phyloP scores from a whole-genome alignment of 148 eudicot genomes.

The Vaccinium corymbosum region DNA sequence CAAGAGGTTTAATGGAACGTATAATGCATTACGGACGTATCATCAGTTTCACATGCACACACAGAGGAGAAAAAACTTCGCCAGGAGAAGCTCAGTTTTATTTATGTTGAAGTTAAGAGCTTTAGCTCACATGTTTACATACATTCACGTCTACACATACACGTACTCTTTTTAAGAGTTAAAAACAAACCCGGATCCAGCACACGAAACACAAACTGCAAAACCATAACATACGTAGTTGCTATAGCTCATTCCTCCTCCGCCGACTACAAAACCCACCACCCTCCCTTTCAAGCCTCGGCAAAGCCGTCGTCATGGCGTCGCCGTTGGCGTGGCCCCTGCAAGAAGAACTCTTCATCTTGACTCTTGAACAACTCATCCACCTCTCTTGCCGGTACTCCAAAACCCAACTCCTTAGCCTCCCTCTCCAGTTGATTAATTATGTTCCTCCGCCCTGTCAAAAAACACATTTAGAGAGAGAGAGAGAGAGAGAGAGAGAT shows the following conservation, averaged over 20 bases:
- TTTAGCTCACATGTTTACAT: background rate
- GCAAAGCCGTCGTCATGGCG: conserved; percentile 28
- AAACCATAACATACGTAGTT: background rate
- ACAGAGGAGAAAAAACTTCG: background rate
- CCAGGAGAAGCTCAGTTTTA: background rate
- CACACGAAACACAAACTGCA: background rate
- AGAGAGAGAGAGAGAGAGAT: background rate
- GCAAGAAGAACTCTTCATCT: conserved; percentile 52
- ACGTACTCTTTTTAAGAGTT: background rate
- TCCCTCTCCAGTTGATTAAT: conserved; percentile 52
- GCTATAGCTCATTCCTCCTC: background rate
- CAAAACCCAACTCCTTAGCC: conserved; percentile 67
- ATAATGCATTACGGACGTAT: too few relatives aligned
- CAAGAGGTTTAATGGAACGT: too few relatives aligned
- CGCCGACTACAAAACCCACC: background rate
- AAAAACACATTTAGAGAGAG: background rate
- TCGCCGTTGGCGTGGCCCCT: conserved; percentile 36
- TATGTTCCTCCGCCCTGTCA: conserved; percentile 52
- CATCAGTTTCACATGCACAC: too few relatives aligned
- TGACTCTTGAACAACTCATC: conserved; percentile 47
- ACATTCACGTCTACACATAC: background rate
- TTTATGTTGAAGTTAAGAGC: background rate
- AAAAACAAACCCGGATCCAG: background rate
- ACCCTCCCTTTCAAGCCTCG: conserved; percentile 5
- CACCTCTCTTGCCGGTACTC: conserved; percentile 44